A percentile compares a stretch with the other conserved stretches of the same genome.
Evolutionary conservation across 2,329 filamentous ascomycete species (phyloP).

Genomic region (Neofusicoccum sp.): DNA sequence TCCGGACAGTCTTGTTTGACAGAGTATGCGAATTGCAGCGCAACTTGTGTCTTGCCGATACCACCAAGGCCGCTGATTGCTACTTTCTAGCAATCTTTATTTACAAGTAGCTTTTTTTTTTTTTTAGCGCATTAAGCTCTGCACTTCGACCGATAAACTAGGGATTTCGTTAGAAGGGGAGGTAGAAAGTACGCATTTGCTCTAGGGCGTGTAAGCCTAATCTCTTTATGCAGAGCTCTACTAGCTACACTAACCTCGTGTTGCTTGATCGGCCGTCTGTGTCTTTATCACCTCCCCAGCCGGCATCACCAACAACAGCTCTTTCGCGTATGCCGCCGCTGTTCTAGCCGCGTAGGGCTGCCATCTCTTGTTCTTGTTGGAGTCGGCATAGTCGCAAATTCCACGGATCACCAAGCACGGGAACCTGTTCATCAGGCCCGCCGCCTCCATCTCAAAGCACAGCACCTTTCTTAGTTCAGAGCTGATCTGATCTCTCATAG

Average conservation of each 20-base stretch:
- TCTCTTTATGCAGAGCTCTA: slow-evolving; percentile 7
- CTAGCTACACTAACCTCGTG: slow-evolving; percentile 16
- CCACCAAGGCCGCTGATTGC: slow-evolving; percentile 32
- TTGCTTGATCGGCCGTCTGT: slow-evolving; percentile 17
- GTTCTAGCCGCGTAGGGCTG: slow-evolving; percentile 25
- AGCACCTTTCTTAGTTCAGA: slow-evolving; percentile 24
- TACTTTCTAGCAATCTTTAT: slow-evolving; percentile 26
- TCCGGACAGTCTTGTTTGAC: slow-evolving; percentile 22
- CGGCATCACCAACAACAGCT: slow-evolving; percentile 21
- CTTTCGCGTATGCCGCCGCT: slow-evolving; percentile 26
- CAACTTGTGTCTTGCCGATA: slow-evolving; percentile 33
- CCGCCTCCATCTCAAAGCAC: slow-evolving; percentile 27
- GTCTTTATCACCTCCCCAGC: slow-evolving; percentile 17
- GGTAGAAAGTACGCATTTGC: slow-evolving; percentile 20
- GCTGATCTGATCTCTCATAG: not conserved
- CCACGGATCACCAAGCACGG: slow-evolving; percentile 27
- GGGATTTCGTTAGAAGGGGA: slow-evolving; percentile 29
- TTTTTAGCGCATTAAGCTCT: slow-evolving; percentile 29
- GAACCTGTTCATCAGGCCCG: slow-evolving; percentile 29
- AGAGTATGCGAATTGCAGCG: slow-evolving; percentile 30
- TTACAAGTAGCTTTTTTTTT: slow-evolving; percentile 27
- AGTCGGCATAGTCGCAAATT: slow-evolving; percentile 28
- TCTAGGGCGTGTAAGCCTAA: not conserved
- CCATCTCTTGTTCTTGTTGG: slow-evolving; percentile 25
- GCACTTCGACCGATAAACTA: slow-evolving; percentile 27